Evolutionary conservation across 306 rosid species (phyloP).

Genomic region (Casuarina equisetifolia): DNA sequence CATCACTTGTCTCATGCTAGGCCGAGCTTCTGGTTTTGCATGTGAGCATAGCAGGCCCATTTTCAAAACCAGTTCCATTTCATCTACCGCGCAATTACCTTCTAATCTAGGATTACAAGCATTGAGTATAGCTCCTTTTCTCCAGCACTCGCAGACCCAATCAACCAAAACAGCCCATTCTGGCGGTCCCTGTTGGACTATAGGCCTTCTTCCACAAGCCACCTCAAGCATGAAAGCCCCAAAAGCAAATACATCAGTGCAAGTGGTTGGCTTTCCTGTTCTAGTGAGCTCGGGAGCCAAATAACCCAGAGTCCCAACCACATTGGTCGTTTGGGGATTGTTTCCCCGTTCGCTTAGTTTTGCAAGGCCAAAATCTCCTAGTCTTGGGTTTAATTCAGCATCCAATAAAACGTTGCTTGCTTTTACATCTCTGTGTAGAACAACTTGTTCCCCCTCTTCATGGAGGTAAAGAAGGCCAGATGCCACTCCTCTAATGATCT

Average conservation of each 20-base stretch:
- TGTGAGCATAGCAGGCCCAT: neutral
- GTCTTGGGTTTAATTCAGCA: neutral
- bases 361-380: constrained; percentile 4
- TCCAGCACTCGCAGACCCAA: neutral
- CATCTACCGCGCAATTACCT: neutral
- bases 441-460: neutral
- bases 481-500: neutral
- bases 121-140: neutral
- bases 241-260: neutral
- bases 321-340: neutral
- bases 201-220: constrained; percentile 10
- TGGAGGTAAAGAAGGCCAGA: constrained; percentile 2
- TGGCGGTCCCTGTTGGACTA: neutral
- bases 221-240: constrained; percentile 8
- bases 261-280: constrained; percentile 4
- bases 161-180: neutral
- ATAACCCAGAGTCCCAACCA: constrained; percentile 5
- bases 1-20: neutral
- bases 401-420: neutral
- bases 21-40: neutral
- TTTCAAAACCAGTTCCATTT: neutral
- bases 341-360: neutral
- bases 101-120: neutral
- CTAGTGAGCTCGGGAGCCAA: neutral
- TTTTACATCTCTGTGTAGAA: neutral